Evolutionary conservation across 768 basidiomycete genomes (phyloP).

Genomic region (Hydnomerulius pinastri): DNA sequence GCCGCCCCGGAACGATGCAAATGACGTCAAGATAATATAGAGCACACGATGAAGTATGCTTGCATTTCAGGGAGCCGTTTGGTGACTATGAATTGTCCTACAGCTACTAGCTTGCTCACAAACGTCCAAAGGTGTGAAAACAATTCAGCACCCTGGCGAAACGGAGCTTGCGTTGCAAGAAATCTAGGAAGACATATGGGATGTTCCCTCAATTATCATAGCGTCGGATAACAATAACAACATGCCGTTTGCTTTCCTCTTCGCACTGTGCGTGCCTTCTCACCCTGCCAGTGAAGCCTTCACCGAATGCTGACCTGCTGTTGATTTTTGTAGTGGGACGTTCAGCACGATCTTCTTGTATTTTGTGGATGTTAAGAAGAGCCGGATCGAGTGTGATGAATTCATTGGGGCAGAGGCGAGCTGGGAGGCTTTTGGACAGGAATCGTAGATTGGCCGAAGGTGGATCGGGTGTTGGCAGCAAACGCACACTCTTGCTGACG

Average conservation of each 20-base stretch:
- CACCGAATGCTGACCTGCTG: background rate
- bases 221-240: conserved; percentile 63
- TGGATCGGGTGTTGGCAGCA: too few species aligned
- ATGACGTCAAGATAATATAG: too few species aligned
- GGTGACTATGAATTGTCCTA: too few species aligned
- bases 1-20: too few species aligned
- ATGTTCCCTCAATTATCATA: conserved; percentile 47
- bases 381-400: conserved; percentile 56
- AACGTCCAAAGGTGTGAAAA: background rate
- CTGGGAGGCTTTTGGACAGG: conserved; percentile 34
- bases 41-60: too few species aligned
- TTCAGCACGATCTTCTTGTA: conserved; percentile 49
- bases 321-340: background rate
- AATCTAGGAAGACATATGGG: conserved; percentile 2
- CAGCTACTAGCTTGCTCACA: background rate
- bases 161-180: background rate
- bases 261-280: conserved; percentile 55
- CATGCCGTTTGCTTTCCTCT: conserved; percentile 71
- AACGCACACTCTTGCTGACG: too few species aligned
- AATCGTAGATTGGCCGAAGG: background rate
- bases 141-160: background rate
- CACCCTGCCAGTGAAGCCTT: conserved; percentile 15
- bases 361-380: conserved; percentile 62
- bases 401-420: conserved; percentile 55
- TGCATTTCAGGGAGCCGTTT: too few species aligned